A percentile compares a stretch with the other conserved stretches of the same genome.
Evolutionary conservation across 805 yeast genomes (phyloP).

Genomic region (Candida mattraensis): DNA sequence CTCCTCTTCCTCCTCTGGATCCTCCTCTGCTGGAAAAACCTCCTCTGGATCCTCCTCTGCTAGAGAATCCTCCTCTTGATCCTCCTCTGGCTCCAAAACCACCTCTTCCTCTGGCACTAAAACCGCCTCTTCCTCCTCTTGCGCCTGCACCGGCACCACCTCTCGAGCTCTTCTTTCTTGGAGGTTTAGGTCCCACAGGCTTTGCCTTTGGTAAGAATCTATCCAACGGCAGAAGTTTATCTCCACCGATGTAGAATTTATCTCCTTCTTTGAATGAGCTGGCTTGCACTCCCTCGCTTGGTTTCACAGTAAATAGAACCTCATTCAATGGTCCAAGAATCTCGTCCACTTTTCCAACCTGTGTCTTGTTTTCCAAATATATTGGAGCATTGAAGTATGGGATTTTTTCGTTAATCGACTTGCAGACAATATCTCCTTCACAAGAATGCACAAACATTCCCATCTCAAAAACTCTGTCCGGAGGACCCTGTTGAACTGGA

Average conservation of each 20-base stretch:
- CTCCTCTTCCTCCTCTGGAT: constrained; percentile 31
- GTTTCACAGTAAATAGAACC: constrained; percentile 95
- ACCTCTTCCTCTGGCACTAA: constrained; percentile 41
- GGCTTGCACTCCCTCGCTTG: constrained; percentile 95
- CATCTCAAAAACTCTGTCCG: constrained; percentile 92
- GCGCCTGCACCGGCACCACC: constrained; percentile 50
- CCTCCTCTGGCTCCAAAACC: constrained; percentile 45
- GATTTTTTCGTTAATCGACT: constrained; percentile 87
- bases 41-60: constrained; percentile 49
- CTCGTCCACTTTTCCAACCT: constrained; percentile 97
- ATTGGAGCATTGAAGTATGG: constrained; percentile 99
- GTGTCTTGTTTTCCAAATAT: constrained; percentile 92
- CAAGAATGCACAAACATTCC: constrained; percentile 89
- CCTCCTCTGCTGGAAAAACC: constrained; percentile 44
- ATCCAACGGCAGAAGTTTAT: constrained; percentile 91
- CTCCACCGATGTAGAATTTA: constrained; percentile 92
- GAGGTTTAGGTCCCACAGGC: constrained; percentile 77
- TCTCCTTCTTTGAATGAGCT: constrained; percentile 92
- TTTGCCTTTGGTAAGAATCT: constrained; percentile 97
- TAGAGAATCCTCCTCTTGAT: constrained; percentile 43
- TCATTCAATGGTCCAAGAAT: constrained; percentile 96
- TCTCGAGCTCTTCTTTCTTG: constrained; percentile 64
- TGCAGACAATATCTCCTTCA: constrained; percentile 97
- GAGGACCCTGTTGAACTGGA: constrained; percentile 86
- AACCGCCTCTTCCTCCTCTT: constrained; percentile 43